Percentiles rank a stretch among this genome's conserved stretches.
These are phyloP conservation scores for Trifolium subterraneum DNA, from an alignment of 306 rosid genomes.

Conservation along the genomic window DNA sequence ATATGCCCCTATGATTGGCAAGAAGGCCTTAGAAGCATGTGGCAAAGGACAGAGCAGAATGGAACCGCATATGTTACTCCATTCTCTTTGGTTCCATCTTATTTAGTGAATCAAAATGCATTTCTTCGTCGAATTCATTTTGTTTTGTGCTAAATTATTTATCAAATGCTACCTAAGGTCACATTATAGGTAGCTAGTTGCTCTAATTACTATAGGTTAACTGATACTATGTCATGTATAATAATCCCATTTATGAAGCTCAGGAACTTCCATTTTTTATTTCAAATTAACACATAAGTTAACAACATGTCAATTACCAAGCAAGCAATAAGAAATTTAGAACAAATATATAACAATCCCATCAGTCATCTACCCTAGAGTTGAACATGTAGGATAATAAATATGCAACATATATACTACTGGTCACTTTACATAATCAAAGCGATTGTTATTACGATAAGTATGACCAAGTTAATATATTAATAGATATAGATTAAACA, in stretches of 20 bases:
- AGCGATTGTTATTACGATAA: neutral
- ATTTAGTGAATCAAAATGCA: neutral
- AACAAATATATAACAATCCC: neutral
- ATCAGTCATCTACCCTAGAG: neutral
- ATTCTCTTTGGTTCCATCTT: neutral
- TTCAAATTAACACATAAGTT: neutral
- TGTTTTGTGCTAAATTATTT: neutral
- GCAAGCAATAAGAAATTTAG: neutral
- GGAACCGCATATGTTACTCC: neutral
- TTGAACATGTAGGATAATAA: neutral
- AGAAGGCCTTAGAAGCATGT: no score
- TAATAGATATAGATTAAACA: neutral
- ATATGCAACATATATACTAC: neutral
- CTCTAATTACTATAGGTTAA: neutral
- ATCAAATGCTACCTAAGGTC: neutral
- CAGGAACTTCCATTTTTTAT: neutral
- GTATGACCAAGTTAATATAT: neutral
- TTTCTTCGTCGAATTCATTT: neutral
- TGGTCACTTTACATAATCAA: neutral
- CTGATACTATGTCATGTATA: neutral
- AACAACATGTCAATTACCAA: neutral
- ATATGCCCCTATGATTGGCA: slow-evolving; percentile 7
- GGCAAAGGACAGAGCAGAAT: neutral
- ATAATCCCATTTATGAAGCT: slow-evolving; percentile 2
- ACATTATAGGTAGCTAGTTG: neutral